A percentile compares a stretch with the other conserved stretches of the same genome.
These are phyloP conservation scores for Blastobotrys petasosporus DNA, from an alignment of 1,139 yeast genomes.

Conservation along the genomic window DNA sequence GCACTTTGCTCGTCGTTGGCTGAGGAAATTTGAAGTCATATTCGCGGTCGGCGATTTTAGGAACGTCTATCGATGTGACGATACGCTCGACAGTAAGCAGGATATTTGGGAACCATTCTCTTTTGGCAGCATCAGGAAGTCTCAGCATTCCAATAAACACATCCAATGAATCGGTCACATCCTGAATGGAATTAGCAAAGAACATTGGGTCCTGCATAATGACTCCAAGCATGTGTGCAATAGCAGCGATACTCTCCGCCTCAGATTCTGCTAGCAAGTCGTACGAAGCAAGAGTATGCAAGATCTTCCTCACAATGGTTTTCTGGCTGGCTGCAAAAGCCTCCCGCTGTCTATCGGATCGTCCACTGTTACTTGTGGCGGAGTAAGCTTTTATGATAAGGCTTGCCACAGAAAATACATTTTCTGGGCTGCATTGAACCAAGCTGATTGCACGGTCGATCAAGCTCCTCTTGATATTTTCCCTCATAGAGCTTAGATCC, in stretches of 20 bases:
- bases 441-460: conserved; percentile 46
- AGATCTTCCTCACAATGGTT: conserved; percentile 35
- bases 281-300: conserved; percentile 35
- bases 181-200: conserved; percentile 37
- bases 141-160: conserved; percentile 23
- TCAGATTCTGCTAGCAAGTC: conserved; percentile 29
- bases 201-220: conserved; percentile 39
- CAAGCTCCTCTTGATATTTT: conserved; percentile 33
- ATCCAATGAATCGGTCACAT: conserved; percentile 34
- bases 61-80: conserved; percentile 24
- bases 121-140: conserved; percentile 17
- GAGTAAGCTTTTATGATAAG: conserved; percentile 38
- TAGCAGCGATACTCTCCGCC: conserved; percentile 38
- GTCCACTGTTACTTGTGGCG: conserved; percentile 11
- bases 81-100: conserved; percentile 30
- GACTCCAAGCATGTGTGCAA: conserved; percentile 45
- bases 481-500: conserved; percentile 40
- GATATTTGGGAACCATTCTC: conserved; percentile 31
- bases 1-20: background rate
- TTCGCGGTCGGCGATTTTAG: conserved; percentile 12
- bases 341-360: conserved; percentile 20
- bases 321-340: conserved; percentile 15
- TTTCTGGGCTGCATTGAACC: conserved; percentile 46
- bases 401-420: conserved; percentile 46
- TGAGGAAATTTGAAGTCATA: conserved; percentile 1